phyloP scores from a whole-genome alignment of 768 basidiomycete species.

The Galerina sulciceps region DNA sequence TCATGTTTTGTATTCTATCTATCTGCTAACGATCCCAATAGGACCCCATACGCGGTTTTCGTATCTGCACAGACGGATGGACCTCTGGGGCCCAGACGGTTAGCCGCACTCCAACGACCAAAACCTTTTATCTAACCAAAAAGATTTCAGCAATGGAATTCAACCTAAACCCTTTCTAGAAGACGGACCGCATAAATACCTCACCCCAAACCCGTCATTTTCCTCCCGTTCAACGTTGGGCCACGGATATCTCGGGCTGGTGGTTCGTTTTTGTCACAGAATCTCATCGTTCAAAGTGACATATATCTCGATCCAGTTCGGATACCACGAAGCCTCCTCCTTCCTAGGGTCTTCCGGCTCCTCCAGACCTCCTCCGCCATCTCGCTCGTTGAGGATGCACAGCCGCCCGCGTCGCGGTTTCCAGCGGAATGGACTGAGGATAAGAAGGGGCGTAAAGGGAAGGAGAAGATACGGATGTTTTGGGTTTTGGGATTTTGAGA shows the following conservation, averaged over 20 bases:
- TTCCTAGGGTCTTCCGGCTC: constrained; percentile 51
- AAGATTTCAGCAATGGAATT: constrained; percentile 53
- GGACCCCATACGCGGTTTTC: constrained; percentile 42
- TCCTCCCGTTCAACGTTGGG: constrained; percentile 56
- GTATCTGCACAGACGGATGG: constrained; percentile 53
- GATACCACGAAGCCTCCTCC: constrained; percentile 51
- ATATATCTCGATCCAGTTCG: constrained; percentile 30
- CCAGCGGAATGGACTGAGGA: constrained; percentile 41
- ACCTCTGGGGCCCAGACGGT: constrained; percentile 62
- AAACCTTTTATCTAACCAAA: not conserved
- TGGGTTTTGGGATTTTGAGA: too few species aligned
- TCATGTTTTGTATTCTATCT: constrained; percentile 33
- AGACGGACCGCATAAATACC: constrained; percentile 55
- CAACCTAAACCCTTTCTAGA: constrained; percentile 71
- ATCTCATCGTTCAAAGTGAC: too few species aligned
- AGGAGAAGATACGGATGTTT: constrained; percentile 37
- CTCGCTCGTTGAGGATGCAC: constrained; percentile 41
- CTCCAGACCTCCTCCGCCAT: constrained; percentile 52
- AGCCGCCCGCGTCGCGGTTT: constrained; percentile 32
- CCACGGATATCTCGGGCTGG: constrained; percentile 56
- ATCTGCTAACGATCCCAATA: constrained; percentile 18
- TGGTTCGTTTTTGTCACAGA: constrained; percentile 29
- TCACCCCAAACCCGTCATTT: constrained; percentile 61
- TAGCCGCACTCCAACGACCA: constrained; percentile 20
- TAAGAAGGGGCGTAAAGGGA: constrained; percentile 32